Percentiles rank a stretch among this genome's conserved stretches.
Conservation (phyloP, 345 rosid genomes). For the Rhizophora apiculata region DNA sequence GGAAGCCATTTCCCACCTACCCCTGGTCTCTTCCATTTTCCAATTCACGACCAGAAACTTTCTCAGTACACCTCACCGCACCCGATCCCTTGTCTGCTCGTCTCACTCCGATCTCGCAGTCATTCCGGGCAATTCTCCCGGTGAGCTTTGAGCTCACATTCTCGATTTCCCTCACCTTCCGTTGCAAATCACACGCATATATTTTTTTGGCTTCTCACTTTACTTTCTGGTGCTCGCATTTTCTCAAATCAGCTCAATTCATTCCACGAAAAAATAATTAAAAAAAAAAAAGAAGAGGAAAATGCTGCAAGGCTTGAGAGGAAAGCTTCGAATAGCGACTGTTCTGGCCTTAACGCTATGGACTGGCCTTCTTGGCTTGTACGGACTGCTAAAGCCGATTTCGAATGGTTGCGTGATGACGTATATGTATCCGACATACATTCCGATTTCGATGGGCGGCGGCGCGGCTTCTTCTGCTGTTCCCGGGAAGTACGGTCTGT, state of each 20-base stretch:
- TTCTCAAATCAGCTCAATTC: background rate
- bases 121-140: constrained; percentile 15
- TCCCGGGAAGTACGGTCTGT: constrained; percentile 55
- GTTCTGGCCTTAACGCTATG: constrained; percentile 44
- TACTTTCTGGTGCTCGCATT: too few species aligned
- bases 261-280: background rate
- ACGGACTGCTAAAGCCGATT: constrained; percentile 66
- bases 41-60: background rate
- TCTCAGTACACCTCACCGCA: background rate
- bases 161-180: background rate
- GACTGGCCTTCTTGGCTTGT: constrained; percentile 56
- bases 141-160: background rate
- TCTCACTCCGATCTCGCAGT: background rate
- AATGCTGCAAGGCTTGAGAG: constrained; percentile 40
- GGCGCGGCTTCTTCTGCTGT: constrained; percentile 27
- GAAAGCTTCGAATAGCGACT: constrained; percentile 45
- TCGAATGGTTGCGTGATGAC: constrained; percentile 90
- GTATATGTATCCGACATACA: constrained; percentile 94
- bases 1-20: too few species aligned
- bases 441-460: constrained; percentile 56
- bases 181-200: background rate
- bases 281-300: too few species aligned
- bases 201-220: background rate
- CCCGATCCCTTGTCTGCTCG: background rate
- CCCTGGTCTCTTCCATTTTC: background rate